phyloP scores from a whole-genome alignment of 176 grass and related monocot genomes.

The Musa schizocarpa region DNA sequence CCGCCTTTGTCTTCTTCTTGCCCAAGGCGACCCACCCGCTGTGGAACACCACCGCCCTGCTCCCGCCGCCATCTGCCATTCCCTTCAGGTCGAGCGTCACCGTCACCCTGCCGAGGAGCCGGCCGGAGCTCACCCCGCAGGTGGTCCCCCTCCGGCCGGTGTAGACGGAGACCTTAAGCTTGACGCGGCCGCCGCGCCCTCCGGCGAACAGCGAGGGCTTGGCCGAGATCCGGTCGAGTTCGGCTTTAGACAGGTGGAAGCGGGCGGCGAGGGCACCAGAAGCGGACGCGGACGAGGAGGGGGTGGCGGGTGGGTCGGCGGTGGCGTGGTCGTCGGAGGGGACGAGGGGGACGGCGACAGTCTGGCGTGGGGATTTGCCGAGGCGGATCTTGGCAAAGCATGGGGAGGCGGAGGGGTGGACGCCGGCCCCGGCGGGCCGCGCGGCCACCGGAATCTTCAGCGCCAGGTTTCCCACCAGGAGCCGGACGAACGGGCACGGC shows the following conservation, averaged over 20 bases:
- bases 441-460: conserved; percentile 53
- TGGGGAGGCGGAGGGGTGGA: conserved; percentile 49
- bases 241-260: conserved; percentile 18
- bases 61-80: conserved; percentile 25
- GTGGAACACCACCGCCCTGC: conserved; percentile 48
- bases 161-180: conserved; percentile 72
- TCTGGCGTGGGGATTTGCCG: conserved; percentile 55
- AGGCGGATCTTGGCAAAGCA: conserved; percentile 90
- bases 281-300: background rate
- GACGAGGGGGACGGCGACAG: conserved; percentile 31
- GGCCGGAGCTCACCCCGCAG: conserved; percentile 59
- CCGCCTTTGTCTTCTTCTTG: conserved; percentile 21
- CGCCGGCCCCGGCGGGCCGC: conserved; percentile 30
- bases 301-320: background rate
- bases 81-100: conserved; percentile 63
- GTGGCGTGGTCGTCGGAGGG: conserved; percentile 15
- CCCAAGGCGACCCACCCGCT: conserved; percentile 77
- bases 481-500: conserved; percentile 90
- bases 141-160: conserved; percentile 57
- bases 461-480: conserved; percentile 73
- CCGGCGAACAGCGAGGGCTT: conserved; percentile 52
- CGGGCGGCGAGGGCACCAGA: conserved; percentile 8
- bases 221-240: conserved; percentile 50
- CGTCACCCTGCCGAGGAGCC: conserved; percentile 62
- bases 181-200: conserved; percentile 19